Evolutionary conservation across 768 basidiomycete species (phyloP), one percentile per base, ranked within the genome.

Genomic region (Suillus subluteus): DNA sequence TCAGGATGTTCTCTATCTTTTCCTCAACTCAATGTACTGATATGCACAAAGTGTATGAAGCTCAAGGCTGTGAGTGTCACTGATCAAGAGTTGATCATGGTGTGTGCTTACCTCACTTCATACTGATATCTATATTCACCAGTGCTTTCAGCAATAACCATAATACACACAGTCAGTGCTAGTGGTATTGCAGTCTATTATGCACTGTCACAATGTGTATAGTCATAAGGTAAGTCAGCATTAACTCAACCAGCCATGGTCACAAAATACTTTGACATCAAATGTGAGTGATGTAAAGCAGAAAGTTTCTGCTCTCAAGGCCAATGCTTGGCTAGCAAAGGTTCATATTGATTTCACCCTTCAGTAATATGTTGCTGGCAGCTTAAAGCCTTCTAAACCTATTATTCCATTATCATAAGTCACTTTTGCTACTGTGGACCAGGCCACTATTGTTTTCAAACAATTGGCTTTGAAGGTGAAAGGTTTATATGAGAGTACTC

Each of bases 311-410:
- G 18, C 37, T 41, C 44, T 66, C 15, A 66, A 66, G 48, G 38
- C 32, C n/a, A 35, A 61, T 41, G 50, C 32, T 44, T 3, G 18
- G 4, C 50, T 48, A 23, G 65, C 15, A n/a, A 44, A 62, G 62
- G 35, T 62, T 23, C 30, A 66, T 62, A 37, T 66, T n/a, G 35
- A 66, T 11, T 43, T 66, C 11, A 63, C 61, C 0, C 43, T 66
- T 23, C n/a, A 23, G 59, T 30, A 54, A 54, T 54, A 54, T 54
- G 16, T 30, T 4, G 7, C 26, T 4, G 7, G 52, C 16, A 54
- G 52, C 13, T 16, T 3, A 54, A 54, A 54, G 15, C 52, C 52
- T 30, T 16, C 52, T 32, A 54, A 54, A 16, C 52, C 30, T 4
- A 3, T 30, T 7, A 54, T 54, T 18, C 52, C 30, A 0, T 30